Base-by-base conservation (phyloP, 1,284 basidiomycete genomes). In the Ganoderma lingzhi region DNA sequence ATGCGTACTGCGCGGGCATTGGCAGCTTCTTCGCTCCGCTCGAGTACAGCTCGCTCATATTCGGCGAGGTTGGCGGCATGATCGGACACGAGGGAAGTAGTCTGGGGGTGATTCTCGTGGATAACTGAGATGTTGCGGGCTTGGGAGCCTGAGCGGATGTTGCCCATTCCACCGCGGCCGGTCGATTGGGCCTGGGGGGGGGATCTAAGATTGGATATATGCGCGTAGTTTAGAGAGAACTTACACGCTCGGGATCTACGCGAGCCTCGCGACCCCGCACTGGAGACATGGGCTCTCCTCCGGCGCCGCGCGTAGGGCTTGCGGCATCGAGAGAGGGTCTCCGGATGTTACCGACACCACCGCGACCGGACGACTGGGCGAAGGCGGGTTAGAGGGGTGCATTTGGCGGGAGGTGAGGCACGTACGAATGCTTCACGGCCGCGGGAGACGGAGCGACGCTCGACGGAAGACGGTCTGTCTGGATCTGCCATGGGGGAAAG, bases 91-190 rank as follows among this genome's bases (percentile, higher is more conserved):
- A 78, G 72, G 67, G 80, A 81, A 3, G 70, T 75, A 63, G 80
- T 83, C 76, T 77, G 76, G 2, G 83, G 79, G 48, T 72, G 60
- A 61, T 75, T 73, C 59, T 76, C 73, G 8, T 70, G 68, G 44
- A 75, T 62, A 17, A 69, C 51, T 44, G 76, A 67, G 45, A 80
- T 79, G n/a, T 72, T 68, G 45, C 84, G 80, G 60, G 89, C 88
- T 56, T 88, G 86, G 19, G 92, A 92, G 0, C 90, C 89, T 3
- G 91, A 90, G 62, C 90, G 89, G 48, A 94, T 88, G 81, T 95
- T 95, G 55, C 93, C 93, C 23, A 86, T 87, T 35, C 93, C 93
- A 45, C 93, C 93, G 42, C 93, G 87, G 23, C 94, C 93, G 56
- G 88, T 87, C 51, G 90, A 90, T 71, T 83, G 84, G n/a, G 86